Evolutionary conservation across 1,139 yeast genomes (phyloP).

Genomic region (Arxiozyma telluris): DNA sequence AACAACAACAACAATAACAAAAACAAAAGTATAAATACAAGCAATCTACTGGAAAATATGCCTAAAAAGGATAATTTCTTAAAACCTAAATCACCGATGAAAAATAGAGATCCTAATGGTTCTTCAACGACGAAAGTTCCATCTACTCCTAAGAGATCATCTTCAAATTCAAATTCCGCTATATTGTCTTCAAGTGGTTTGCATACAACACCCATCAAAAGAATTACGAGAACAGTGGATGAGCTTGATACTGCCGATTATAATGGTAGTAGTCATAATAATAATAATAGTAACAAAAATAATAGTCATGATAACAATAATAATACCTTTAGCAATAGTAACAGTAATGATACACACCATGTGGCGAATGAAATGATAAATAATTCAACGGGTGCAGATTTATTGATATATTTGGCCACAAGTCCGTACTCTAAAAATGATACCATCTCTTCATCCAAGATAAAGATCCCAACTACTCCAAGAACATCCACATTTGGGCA

Average conservation of each 20-base stretch:
- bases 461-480: slow-evolving; percentile 14
- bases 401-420: slow-evolving; percentile 30
- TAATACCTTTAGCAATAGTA: slow-evolving; percentile 3
- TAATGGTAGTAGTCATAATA: not conserved
- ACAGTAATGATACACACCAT: not conserved
- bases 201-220: not conserved
- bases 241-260: not conserved
- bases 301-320: no score
- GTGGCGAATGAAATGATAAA: not conserved
- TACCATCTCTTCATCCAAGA: not conserved
- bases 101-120: not conserved
- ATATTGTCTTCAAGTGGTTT: not conserved
- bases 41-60: not conserved
- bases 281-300: no score
- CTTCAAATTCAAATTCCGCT: slow-evolving; percentile 5
- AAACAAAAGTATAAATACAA: slow-evolving; percentile 1
- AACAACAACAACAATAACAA: not conserved
- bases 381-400: slow-evolving; percentile 28
- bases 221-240: not conserved
- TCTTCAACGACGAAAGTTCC: not conserved
- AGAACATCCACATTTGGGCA: slow-evolving; percentile 16
- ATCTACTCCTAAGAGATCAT: slow-evolving; percentile 2
- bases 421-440: slow-evolving; percentile 22
- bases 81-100: slow-evolving; percentile 2
- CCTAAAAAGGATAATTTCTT: slow-evolving; percentile 1